These are phyloP conservation scores for Amanita brunnescens DNA, from an alignment of 768 basidiomycete genomes.

Conservation along the genomic window DNA sequence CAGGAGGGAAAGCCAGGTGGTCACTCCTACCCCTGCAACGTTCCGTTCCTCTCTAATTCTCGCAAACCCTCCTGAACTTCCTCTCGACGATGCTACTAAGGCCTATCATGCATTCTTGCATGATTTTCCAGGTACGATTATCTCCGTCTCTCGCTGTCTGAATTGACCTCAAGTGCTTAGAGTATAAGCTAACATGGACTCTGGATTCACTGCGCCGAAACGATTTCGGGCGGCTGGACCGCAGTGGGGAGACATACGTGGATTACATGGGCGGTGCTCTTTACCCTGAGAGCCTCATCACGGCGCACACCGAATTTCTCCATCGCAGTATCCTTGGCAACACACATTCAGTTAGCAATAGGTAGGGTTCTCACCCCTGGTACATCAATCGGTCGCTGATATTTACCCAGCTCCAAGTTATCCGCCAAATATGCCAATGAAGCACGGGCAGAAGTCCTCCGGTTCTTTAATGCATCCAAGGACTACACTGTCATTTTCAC, in stretches of 20 bases:
- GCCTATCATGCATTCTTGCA: conserved; percentile 44
- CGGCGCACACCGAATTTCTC: conserved; percentile 62
- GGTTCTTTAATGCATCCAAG: conserved; percentile 68
- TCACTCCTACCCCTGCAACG: neutral
- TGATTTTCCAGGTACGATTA: conserved; percentile 27
- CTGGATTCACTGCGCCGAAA: conserved; percentile 57
- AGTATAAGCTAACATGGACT: conserved; percentile 64
- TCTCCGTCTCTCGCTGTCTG: neutral
- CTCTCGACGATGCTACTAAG: conserved; percentile 27
- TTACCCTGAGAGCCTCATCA: conserved; percentile 71
- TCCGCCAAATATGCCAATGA: conserved; percentile 59
- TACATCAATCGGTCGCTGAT: conserved; percentile 9
- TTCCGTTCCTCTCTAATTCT: conserved; percentile 14
- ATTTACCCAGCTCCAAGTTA: conserved; percentile 49
- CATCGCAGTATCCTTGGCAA: conserved; percentile 64
- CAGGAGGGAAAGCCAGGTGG: neutral
- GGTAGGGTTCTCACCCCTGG: conserved; percentile 29
- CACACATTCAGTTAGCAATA: conserved; percentile 77
- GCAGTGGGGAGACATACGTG: conserved; percentile 64
- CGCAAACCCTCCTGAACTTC: conserved; percentile 17
- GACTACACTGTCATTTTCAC: conserved; percentile 82
- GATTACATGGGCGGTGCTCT: conserved; percentile 84
- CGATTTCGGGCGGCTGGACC: conserved; percentile 53
- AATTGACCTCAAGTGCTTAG: conserved; percentile 18
- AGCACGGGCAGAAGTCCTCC: conserved; percentile 63